Conservation (phyloP, 2,329 filamentous ascomycete genomes). For the Colletotrichum sp. region DNA sequence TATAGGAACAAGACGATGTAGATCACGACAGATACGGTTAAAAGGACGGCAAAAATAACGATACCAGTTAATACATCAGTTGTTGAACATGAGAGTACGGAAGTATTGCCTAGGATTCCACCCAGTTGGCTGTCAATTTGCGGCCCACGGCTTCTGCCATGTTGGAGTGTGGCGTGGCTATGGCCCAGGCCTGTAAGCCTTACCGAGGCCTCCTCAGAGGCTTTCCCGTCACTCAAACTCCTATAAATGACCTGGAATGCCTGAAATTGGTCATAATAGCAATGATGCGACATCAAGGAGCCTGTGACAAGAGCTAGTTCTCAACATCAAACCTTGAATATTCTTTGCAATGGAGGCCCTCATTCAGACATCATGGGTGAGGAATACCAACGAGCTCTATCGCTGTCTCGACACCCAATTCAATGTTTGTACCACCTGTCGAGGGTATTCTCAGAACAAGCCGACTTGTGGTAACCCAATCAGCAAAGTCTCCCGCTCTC, state of each 20-base stretch:
- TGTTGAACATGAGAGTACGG: not conserved
- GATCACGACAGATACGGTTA: not conserved
- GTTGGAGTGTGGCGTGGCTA: not conserved
- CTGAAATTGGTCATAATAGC: not conserved
- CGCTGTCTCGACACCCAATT: not conserved
- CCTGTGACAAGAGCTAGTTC: not conserved
- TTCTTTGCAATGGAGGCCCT: not conserved
- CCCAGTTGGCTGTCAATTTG: not conserved
- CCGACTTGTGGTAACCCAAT: not conserved
- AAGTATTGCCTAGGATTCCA: not conserved
- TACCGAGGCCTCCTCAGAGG: not conserved
- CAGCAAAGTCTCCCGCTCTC: not conserved
- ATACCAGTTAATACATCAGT: not conserved
- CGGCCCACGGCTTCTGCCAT: not conserved
- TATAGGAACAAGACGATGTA: not conserved
- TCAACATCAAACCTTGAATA: not conserved
- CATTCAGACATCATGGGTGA: not conserved
- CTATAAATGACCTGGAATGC: not conserved
- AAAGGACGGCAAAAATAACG: not conserved
- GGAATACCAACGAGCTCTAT: not conserved
- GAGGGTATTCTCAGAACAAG: not conserved
- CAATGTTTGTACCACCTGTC: not conserved
- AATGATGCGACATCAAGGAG: not conserved
- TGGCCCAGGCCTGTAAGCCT: not conserved
- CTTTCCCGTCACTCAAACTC: not conserved